phyloP scores from a whole-genome alignment of 768 basidiomycete genomes.

The Lactarius psammicola region DNA sequence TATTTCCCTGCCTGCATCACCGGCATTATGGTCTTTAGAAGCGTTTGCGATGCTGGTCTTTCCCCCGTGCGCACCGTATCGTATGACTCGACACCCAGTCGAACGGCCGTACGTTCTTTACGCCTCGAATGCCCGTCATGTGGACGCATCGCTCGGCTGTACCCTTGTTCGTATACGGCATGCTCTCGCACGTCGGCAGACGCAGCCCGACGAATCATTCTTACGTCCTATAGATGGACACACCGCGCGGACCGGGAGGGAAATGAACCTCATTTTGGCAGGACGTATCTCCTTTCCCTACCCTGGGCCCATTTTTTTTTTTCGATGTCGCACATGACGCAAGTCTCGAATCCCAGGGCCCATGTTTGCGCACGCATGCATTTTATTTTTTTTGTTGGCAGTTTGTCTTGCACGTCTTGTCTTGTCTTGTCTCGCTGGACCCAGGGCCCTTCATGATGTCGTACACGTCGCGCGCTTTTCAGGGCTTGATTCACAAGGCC shows the following conservation, averaged over 20 bases:
- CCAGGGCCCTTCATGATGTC: not conserved
- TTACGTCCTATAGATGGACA: slow-evolving; percentile 9
- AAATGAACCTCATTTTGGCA: slow-evolving; percentile 21
- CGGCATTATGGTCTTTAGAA: slow-evolving; percentile 29
- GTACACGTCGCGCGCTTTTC: not conserved
- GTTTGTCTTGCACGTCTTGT: slow-evolving; percentile 6
- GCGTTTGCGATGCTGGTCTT: slow-evolving; percentile 30
- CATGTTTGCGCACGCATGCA: slow-evolving; percentile 27
- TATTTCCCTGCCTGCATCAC: slow-evolving; percentile 31
- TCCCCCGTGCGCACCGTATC: slow-evolving; percentile 22
- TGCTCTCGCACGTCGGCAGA: slow-evolving; percentile 18
- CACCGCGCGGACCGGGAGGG: slow-evolving; percentile 30
- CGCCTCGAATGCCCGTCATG: slow-evolving; percentile 4
- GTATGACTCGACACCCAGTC: slow-evolving; percentile 29
- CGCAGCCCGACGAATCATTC: not conserved
- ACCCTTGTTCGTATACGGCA: slow-evolving; percentile 1
- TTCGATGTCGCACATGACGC: slow-evolving; percentile 31
- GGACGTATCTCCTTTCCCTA: slow-evolving; percentile 5
- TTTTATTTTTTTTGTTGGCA: slow-evolving; percentile 25
- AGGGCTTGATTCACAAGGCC: not conserved
- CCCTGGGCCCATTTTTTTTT: slow-evolving; percentile 26
- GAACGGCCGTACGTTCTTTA: slow-evolving; percentile 28
- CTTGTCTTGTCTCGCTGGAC: not conserved
- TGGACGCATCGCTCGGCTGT: slow-evolving; percentile 22
- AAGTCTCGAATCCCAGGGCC: slow-evolving; percentile 25